A percentile compares a stretch with the other conserved stretches of the same genome.
phyloP scores from a whole-genome alignment of 768 basidiomycete species.

The Tricholoma matsutake region DNA sequence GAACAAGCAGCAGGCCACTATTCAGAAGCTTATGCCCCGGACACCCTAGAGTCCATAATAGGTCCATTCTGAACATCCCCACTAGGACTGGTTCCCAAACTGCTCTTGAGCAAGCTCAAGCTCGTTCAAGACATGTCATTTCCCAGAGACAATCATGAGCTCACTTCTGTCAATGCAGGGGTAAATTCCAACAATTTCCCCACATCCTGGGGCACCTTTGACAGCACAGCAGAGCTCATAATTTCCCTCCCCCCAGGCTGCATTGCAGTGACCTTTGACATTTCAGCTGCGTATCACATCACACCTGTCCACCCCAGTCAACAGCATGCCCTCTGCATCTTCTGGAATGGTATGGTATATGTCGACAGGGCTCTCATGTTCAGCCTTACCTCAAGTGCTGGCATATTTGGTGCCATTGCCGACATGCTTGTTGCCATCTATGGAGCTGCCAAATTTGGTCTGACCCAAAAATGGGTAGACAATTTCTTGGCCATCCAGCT shows the following conservation, averaged over 20 bases:
- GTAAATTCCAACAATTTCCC: too few species aligned
- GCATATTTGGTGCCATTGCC: not conserved
- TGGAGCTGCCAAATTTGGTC: not conserved
- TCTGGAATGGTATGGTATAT: constrained; percentile 30
- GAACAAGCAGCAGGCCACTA: not conserved
- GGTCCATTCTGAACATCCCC: constrained; percentile 41
- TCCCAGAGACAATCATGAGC: constrained; percentile 20
- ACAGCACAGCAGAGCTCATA: constrained; percentile 18
- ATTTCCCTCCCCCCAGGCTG: constrained; percentile 28
- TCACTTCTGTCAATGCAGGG: constrained; percentile 30
- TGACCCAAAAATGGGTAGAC: not conserved
- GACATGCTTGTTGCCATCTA: not conserved
- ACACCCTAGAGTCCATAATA: constrained; percentile 28
- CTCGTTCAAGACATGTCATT: constrained; percentile 31
- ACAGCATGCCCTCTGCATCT: too few species aligned
- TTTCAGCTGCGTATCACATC: too few species aligned
- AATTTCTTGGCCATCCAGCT: constrained; percentile 13
- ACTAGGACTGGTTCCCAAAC: constrained; percentile 37
- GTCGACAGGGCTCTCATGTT: constrained; percentile 2
- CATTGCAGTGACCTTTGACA: too few species aligned
- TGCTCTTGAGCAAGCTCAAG: constrained; percentile 15
- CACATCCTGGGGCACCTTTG: too few species aligned
- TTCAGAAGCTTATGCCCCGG: constrained; percentile 19
- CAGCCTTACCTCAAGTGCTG: too few species aligned
- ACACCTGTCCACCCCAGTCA: too few species aligned